These are phyloP conservation scores for Clarireedia sp. DNA, from an alignment of 2,329 filamentous ascomycete species.

Conservation along the genomic window DNA sequence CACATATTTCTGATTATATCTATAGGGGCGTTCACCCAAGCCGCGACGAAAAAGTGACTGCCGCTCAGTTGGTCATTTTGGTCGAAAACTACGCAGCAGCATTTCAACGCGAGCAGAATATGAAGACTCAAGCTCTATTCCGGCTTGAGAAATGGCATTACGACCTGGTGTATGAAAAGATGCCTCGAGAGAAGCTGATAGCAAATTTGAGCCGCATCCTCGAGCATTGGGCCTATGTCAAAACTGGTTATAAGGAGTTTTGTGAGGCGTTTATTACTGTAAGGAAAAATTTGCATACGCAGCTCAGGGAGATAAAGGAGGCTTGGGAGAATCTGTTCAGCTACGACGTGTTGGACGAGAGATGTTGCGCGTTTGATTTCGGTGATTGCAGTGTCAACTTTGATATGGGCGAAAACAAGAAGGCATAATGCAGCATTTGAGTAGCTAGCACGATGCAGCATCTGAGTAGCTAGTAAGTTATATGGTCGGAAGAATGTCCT, in stretches of 20 bases:
- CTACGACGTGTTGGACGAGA: not conserved
- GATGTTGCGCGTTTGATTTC: not conserved
- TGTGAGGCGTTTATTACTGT: no score
- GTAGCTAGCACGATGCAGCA: no score
- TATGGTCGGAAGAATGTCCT: no score
- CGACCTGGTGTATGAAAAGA: not conserved
- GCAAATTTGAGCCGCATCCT: not conserved
- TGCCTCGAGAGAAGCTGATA: not conserved
- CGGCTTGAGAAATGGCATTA: not conserved
- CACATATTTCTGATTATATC: no score
- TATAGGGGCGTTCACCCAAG: no score
- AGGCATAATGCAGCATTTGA: no score
- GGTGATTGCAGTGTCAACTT: no score
- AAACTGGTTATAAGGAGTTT: no score
- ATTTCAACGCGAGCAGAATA: not conserved
- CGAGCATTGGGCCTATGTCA: not conserved
- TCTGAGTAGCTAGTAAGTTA: no score
- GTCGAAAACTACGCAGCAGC: not conserved
- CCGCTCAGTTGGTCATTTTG: not conserved
- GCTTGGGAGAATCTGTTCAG: not conserved
- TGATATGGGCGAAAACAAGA: no score
- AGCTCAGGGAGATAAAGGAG: not conserved
- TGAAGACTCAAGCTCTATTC: not conserved
- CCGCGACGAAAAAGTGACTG: no score
- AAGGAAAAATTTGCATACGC: not conserved